Percentiles rank a stretch among this genome's conserved stretches.
Evolutionary conservation across 2,329 filamentous ascomycete genomes (phyloP).

Genomic region (Aspergillus pseudoterreus): DNA sequence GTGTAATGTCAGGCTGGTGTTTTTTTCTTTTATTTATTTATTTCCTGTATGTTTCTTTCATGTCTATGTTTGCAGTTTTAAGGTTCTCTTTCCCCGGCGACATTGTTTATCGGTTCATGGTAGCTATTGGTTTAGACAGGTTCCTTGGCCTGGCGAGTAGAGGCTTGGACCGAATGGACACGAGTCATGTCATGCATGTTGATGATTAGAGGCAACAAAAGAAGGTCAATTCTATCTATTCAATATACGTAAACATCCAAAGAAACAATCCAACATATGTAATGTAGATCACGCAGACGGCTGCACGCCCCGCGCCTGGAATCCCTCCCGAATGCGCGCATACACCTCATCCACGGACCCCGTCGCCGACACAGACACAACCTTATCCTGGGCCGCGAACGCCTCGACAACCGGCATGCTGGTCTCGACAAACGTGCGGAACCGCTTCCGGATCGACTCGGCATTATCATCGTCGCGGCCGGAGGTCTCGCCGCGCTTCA

Average conservation of each 20-base stretch:
- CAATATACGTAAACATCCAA: constrained; percentile 2
- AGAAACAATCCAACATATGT: constrained; percentile 5
- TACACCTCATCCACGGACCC: constrained; percentile 64
- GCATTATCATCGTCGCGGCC: constrained; percentile 90
- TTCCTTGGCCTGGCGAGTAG: constrained; percentile 7
- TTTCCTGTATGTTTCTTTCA: constrained; percentile 14
- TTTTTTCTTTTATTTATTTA: neutral
- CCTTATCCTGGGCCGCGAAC: constrained; percentile 71
- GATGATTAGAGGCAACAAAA: neutral
- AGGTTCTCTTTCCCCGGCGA: constrained; percentile 5
- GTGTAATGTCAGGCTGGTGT: constrained; percentile 3
- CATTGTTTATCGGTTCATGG: constrained; percentile 12
- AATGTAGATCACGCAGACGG: constrained; percentile 4
- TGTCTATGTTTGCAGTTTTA: constrained; percentile 1
- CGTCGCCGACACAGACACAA: constrained; percentile 75
- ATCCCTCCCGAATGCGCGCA: constrained; percentile 47
- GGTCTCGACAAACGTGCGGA: constrained; percentile 88
- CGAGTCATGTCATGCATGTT: constrained; percentile 16
- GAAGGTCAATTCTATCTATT: too few relatives aligned
- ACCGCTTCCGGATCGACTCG: constrained; percentile 94
- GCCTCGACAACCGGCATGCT: constrained; percentile 96
- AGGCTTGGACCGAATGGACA: constrained; percentile 16
- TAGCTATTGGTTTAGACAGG: constrained; percentile 16
- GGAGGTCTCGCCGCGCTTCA: constrained; percentile 89
- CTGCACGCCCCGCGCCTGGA: constrained; percentile 42